These are phyloP conservation scores for Nitzschia palea DNA, from an alignment of 108 stramenopile species.

Conservation along the genomic window DNA sequence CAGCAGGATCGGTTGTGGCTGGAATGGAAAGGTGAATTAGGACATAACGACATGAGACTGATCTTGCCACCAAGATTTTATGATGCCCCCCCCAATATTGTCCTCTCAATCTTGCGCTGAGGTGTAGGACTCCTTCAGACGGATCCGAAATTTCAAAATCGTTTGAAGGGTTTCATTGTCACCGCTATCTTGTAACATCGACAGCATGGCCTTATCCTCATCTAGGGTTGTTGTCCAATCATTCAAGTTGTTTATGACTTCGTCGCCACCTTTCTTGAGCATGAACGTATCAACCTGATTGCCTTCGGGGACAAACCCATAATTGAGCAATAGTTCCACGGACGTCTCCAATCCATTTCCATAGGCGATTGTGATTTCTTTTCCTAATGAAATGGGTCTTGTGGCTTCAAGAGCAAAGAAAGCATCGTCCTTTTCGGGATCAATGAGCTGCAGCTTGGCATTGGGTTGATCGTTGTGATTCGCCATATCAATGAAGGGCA, in stretches of 20 bases:
- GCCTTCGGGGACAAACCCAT: conserved; percentile 63
- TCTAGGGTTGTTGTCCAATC: conserved; percentile 75
- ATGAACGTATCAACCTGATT: conserved; percentile 59
- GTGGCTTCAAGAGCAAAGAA: conserved; percentile 68
- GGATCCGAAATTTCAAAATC: conserved; percentile 42
- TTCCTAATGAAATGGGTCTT: conserved; percentile 55
- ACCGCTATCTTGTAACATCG: conserved; percentile 17
- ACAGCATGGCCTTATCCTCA: conserved; percentile 57
- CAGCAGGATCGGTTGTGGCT: too few relatives aligned
- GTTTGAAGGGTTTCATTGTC: conserved; percentile 21
- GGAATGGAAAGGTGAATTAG: too few relatives aligned
- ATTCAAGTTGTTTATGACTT: conserved; percentile 39
- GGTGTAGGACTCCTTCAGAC: conserved; percentile 42
- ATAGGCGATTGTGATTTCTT: conserved; percentile 62
- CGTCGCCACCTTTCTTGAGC: conserved; percentile 68
- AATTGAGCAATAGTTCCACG: conserved; percentile 61
- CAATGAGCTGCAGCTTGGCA: conserved; percentile 58
- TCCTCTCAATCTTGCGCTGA: not conserved
- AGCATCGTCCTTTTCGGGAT: conserved; percentile 78
- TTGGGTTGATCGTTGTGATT: conserved; percentile 65
- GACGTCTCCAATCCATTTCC: conserved; percentile 60
- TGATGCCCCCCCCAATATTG: too few relatives aligned
- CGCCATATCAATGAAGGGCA: conserved; percentile 68
- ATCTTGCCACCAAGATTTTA: too few relatives aligned
- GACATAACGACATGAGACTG: too few relatives aligned